Percentiles rank a stretch among this genome's conserved stretches.
Conservation (phyloP, 352 stramenopile species). For the Phytophthora vignae region DNA sequence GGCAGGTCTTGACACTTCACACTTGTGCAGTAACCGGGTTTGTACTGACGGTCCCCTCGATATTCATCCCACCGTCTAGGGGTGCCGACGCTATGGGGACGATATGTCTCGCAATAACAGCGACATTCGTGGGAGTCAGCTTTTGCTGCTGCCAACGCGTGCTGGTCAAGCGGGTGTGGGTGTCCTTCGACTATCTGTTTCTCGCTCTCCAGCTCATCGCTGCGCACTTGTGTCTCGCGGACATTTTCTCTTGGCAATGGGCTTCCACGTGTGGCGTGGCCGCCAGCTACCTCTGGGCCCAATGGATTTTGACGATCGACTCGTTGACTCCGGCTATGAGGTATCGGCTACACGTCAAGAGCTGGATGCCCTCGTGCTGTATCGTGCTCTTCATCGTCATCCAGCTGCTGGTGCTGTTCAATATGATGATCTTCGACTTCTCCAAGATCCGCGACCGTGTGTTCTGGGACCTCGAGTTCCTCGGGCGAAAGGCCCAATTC, state of each 20-base stretch:
- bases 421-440: constrained; percentile 28
- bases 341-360: constrained; percentile 21
- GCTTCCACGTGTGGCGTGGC: constrained; percentile 27
- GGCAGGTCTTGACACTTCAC: constrained; percentile 24
- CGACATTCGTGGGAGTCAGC: constrained; percentile 17
- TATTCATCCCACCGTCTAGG: constrained; percentile 13
- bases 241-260: constrained; percentile 35
- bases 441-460: constrained; percentile 30
- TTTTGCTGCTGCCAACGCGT: constrained; percentile 20
- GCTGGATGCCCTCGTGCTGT: constrained; percentile 34
- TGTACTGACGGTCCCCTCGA: constrained; percentile 27
- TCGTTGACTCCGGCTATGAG: constrained; percentile 30
- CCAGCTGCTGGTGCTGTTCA: constrained; percentile 22
- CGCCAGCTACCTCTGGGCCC: constrained; percentile 23
- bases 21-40: constrained; percentile 24
- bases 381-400: constrained; percentile 37
- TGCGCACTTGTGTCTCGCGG: constrained; percentile 30
- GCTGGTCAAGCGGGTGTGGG: constrained; percentile 23
- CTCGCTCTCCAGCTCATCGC: constrained; percentile 33
- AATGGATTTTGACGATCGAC: constrained; percentile 27
- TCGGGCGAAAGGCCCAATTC: constrained; percentile 27
- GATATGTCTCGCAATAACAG: constrained; percentile 7
- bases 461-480: constrained; percentile 31
- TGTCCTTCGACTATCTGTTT: constrained; percentile 40
- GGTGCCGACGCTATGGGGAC: neutral